phyloP scores from a whole-genome alignment of 1,284 basidiomycete species.

The Polyporus tsugae region DNA sequence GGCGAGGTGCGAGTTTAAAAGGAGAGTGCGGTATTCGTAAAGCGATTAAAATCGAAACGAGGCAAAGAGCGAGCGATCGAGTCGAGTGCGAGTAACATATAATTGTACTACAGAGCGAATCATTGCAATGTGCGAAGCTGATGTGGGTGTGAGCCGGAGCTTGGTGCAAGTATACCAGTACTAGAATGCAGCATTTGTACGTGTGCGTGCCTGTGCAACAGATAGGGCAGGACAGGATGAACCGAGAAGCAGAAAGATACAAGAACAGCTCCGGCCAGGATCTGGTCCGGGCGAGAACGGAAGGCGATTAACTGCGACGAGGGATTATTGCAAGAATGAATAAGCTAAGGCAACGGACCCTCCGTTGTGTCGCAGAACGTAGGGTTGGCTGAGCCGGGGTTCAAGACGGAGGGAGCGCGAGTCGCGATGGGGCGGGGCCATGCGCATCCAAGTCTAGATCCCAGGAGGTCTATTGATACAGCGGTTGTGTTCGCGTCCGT shows the following conservation, averaged over 20 bases:
- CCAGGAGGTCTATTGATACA: constrained; percentile 30
- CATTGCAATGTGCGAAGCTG: constrained; percentile 1
- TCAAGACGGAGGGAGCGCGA: neutral
- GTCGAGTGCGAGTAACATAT: constrained; percentile 26
- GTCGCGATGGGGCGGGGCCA: constrained; percentile 9
- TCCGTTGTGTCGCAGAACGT: constrained; percentile 4
- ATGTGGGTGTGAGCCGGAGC: neutral
- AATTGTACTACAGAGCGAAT: neutral
- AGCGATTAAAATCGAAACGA: constrained; percentile 22
- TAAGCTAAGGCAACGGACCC: neutral
- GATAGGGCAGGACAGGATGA: constrained; percentile 5
- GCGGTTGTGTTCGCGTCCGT: constrained; percentile 13
- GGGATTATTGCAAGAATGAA: constrained; percentile 7
- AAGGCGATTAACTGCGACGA: neutral
- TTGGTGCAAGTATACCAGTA: constrained; percentile 16
- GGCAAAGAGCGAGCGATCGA: constrained; percentile 4
- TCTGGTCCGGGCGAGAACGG: neutral
- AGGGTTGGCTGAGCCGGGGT: neutral
- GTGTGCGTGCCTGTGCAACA: constrained; percentile 3
- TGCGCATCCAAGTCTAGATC: constrained; percentile 6
- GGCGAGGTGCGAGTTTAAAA: constrained; percentile 14
- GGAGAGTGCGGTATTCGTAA: constrained; percentile 27
- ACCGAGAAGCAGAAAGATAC: neutral
- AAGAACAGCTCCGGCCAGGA: neutral
- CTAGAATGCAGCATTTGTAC: constrained; percentile 15